Percentiles rank a stretch among this genome's conserved stretches.
phyloP scores from a whole-genome alignment of 306 rosid genomes.

The Fragaria ananassa region DNA sequence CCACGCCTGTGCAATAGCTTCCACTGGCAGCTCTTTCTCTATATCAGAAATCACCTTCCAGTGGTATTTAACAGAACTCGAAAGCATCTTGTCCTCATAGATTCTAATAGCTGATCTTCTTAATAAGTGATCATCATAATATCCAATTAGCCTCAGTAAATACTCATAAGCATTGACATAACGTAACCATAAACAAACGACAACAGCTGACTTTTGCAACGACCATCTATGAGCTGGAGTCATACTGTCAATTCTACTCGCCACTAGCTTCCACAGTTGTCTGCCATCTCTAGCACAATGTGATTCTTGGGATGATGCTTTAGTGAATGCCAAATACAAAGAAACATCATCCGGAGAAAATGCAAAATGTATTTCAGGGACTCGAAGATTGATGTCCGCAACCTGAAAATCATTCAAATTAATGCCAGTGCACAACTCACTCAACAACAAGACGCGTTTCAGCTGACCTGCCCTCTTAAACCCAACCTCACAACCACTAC shows the following conservation, averaged over 20 bases:
- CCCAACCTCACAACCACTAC: constrained; percentile 51
- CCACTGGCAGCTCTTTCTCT: constrained; percentile 73
- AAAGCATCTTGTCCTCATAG: constrained; percentile 37
- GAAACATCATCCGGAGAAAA: constrained; percentile 60
- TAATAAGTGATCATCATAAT: constrained; percentile 44
- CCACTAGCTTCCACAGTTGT: constrained; percentile 80
- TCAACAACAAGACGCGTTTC: constrained; percentile 36
- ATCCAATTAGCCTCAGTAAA: constrained; percentile 54
- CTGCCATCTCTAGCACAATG: constrained; percentile 59
- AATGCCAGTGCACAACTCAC: constrained; percentile 40
- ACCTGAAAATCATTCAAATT: constrained; percentile 55
- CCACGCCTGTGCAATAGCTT: constrained; percentile 75
- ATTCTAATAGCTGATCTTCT: constrained; percentile 49
- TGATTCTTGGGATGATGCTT: constrained; percentile 40
- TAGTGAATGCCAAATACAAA: constrained; percentile 41
- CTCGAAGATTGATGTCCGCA: constrained; percentile 43
- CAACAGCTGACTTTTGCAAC: constrained; percentile 47
- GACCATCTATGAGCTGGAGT: constrained; percentile 45
- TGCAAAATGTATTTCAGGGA: constrained; percentile 55
- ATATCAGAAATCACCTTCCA: constrained; percentile 61
- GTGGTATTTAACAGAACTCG: constrained; percentile 43
- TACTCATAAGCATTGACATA: constrained; percentile 69
- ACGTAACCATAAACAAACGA: constrained; percentile 62
- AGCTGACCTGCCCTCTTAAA: constrained; percentile 34
- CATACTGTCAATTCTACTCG: constrained; percentile 51